Conservation (phyloP, 257 asterid genomes). For the Prunella vulgaris region DNA sequence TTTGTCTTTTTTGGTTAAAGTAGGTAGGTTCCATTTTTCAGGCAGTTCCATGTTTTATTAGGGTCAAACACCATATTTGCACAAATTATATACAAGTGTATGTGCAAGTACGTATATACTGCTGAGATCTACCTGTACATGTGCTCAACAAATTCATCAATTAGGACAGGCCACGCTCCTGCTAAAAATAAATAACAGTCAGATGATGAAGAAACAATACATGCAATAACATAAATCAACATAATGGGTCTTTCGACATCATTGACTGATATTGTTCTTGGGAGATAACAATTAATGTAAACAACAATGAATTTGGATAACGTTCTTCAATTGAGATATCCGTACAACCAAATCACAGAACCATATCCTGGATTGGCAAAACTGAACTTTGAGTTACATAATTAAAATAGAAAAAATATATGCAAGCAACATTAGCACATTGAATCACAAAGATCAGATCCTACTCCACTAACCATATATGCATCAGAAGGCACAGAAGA, state of each 20-base stretch:
- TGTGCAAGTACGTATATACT: background rate
- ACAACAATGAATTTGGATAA: background rate
- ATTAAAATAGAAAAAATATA: background rate
- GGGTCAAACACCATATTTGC: background rate
- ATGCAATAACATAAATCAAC: background rate
- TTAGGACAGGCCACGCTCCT: slow-evolving; percentile 99
- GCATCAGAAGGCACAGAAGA: slow-evolving; percentile 11
- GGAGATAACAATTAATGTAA: background rate
- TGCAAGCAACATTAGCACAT: background rate
- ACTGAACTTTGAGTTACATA: background rate
- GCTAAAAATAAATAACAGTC: slow-evolving; percentile 24
- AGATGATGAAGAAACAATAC: slow-evolving; percentile 8
- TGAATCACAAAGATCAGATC: background rate
- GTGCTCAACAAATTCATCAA: slow-evolving; percentile 93
- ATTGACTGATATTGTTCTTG: background rate
- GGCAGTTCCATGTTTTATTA: too few relatives aligned
- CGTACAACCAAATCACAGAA: background rate
- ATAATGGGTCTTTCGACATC: background rate
- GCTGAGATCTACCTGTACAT: slow-evolving; percentile 70
- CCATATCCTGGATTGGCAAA: background rate
- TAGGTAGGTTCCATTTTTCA: background rate
- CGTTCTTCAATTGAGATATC: background rate
- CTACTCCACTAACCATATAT: slow-evolving; percentile 2
- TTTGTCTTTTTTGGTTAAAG: background rate
- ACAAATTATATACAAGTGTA: background rate